Evolutionary conservation across 768 basidiomycete genomes (phyloP), one percentile per base, ranked within the genome.

Genomic region (Sporobolomyces phaffii): DNA sequence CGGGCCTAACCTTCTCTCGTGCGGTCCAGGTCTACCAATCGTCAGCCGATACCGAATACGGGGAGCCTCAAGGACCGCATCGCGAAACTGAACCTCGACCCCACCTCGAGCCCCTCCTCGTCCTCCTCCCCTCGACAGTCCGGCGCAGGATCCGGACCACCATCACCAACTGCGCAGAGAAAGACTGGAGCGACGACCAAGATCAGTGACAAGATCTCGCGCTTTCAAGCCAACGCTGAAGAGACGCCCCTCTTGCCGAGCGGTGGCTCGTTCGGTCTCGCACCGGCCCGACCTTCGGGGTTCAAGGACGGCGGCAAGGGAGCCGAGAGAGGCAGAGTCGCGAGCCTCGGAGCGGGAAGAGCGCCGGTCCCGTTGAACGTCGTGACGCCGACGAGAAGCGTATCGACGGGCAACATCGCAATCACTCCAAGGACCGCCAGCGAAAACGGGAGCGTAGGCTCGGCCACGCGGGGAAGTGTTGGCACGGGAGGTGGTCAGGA

Each of bases 321-420:
- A 2, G 49, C 18, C 24, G 69, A 62, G 20, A 70, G 54, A 45
- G 34, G 20, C 3, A 31, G 69, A 13, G 64, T 70, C 0, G 64
- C 57, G 8, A 70, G 69, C 17, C 48, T 70, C 15, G 69, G 69
- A 47, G 69, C 60, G 3, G 69, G 69, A 0, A 22, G 69, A 1
- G 69, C 69, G 1, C 17, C 64, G 0, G 64, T 70, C 2, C 69
- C 69, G 36, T 34, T 70, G 5, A 36, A 50, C 38, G 69, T 62
- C 29, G 64, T 70, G n/a, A 65, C 26, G 36, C 34, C 63, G 3
- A 24, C 60, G 26, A 58, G 64, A 7, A 43, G 40, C 53, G 59
- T 31, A 9, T 64, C 63, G n/a, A 31, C 63, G 2, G 48, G 57
- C 22, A 36, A 33, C 29, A 28, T 45, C 43, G 50, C 61, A 8